Conservation (phyloP, 345 rosid genomes). For the Citropsis articulata region DNA sequence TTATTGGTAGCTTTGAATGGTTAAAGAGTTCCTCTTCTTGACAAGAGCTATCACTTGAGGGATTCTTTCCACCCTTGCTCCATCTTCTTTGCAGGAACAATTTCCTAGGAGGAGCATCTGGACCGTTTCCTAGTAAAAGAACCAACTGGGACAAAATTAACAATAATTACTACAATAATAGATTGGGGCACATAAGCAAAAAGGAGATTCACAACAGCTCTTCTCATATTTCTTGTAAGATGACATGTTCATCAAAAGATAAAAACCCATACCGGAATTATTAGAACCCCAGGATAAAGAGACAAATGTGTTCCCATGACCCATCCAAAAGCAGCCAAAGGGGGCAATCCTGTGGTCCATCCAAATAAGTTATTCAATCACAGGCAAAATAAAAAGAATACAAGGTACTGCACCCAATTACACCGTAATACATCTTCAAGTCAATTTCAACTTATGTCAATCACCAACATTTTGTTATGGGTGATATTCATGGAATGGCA, state of each 20-base stretch:
- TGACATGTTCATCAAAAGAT: not conserved
- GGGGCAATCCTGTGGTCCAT: constrained; percentile 58
- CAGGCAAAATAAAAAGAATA: not conserved
- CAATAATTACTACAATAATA: not conserved
- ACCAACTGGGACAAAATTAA: constrained; percentile 51
- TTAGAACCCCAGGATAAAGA: constrained; percentile 72
- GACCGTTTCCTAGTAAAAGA: constrained; percentile 74
- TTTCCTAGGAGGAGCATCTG: constrained; percentile 81
- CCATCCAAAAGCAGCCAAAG: constrained; percentile 92
- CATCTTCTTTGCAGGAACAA: constrained; percentile 42
- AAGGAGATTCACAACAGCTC: not conserved
- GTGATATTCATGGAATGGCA: not conserved
- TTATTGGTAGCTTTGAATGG: constrained; percentile 24
- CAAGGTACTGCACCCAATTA: not conserved
- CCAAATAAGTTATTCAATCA: constrained; percentile 9
- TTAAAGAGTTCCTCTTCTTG: constrained; percentile 23
- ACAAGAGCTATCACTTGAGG: constrained; percentile 22
- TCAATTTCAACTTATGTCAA: not conserved
- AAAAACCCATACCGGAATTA: constrained; percentile 62
- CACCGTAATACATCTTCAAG: not conserved
- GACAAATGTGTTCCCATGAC: constrained; percentile 88
- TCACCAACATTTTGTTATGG: not conserved
- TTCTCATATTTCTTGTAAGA: not conserved
- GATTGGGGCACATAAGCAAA: not conserved
- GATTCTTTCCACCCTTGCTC: constrained; percentile 26